A percentile compares a stretch with the other conserved stretches of the same genome.
phyloP scores from a whole-genome alignment of 2,329 filamentous ascomycete genomes.

The Calonectria crousiana region DNA sequence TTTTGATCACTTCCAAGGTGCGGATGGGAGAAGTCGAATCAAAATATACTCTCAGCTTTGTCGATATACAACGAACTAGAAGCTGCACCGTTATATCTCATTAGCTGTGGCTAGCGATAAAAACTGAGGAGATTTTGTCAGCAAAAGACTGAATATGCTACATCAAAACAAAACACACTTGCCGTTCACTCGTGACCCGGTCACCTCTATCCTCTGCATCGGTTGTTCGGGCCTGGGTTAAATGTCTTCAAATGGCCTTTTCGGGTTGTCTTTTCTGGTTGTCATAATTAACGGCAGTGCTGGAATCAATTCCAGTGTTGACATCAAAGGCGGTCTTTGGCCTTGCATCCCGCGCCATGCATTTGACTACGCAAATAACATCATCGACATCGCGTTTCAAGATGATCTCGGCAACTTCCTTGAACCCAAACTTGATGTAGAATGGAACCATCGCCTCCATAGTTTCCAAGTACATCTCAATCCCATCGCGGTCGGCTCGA shows the following conservation, averaged over 20 bases:
- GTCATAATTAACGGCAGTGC: not conserved
- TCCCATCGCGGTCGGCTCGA: not conserved
- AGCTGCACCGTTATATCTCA: not conserved
- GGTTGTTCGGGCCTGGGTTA: not conserved
- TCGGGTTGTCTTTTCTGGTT: not conserved
- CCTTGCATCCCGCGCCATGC: not conserved
- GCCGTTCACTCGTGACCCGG: not conserved
- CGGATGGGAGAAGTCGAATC: not conserved
- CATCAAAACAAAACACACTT: not conserved
- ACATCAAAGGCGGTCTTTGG: not conserved
- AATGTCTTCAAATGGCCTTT: not conserved
- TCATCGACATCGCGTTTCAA: not conserved
- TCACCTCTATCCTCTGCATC: not conserved
- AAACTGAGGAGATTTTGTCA: not conserved
- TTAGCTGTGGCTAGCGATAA: not conserved
- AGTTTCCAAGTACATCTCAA: constrained; percentile 1
- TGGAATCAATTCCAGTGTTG: not conserved
- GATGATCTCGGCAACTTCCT: not conserved
- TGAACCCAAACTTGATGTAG: not conserved
- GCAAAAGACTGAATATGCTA: not conserved
- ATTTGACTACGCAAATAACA: not conserved
- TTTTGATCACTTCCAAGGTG: not conserved
- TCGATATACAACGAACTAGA: not conserved
- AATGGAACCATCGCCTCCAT: not conserved
- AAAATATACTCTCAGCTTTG: not conserved